Percentiles rank a stretch among this genome's conserved stretches.
Conservation (phyloP, 2,329 filamentous ascomycete genomes). For the Alternaria sp. region DNA sequence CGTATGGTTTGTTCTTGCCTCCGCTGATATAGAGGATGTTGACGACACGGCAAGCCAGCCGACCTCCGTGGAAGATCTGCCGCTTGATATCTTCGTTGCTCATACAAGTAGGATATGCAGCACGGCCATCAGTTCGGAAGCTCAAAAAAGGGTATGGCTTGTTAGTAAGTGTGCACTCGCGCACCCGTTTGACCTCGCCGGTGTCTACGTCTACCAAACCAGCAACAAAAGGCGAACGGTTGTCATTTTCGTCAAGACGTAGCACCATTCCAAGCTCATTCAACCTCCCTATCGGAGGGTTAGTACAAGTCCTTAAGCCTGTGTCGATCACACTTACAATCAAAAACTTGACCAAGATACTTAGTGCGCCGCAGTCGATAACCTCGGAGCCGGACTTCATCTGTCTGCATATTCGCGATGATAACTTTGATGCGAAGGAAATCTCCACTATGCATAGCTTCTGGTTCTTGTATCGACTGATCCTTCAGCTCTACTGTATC, state of each 20-base stretch:
- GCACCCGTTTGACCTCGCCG: constrained; percentile 1
- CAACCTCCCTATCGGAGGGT: constrained; percentile 23
- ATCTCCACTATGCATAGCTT: constrained; percentile 28
- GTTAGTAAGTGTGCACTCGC: constrained; percentile 2
- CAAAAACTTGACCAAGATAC: constrained; percentile 30
- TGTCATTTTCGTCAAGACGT: constrained; percentile 7
- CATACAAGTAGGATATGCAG: neutral
- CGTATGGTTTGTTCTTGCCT: constrained; percentile 5
- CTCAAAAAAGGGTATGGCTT: constrained; percentile 13
- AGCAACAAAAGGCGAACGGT: neutral
- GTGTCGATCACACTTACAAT: constrained; percentile 20
- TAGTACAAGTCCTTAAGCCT: neutral
- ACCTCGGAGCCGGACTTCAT: constrained; percentile 31
- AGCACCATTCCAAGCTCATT: constrained; percentile 23
- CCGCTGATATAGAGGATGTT: constrained; percentile 2
- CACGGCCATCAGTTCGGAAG: neutral
- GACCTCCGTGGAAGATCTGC: constrained; percentile 11
- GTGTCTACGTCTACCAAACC: constrained; percentile 7
- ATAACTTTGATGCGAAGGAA: constrained; percentile 36
- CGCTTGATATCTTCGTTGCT: constrained; percentile 3
- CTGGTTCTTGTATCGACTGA: neutral
- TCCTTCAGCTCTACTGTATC: constrained; percentile 33
- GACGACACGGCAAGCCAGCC: constrained; percentile 7
- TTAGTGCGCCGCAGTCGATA: constrained; percentile 29
- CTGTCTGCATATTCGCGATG: constrained; percentile 24